Percentiles rank a stretch among this genome's conserved stretches.
These are phyloP conservation scores for Cystofilobasidium macerans DNA, from an alignment of 768 basidiomycete genomes.

Conservation along the genomic window DNA sequence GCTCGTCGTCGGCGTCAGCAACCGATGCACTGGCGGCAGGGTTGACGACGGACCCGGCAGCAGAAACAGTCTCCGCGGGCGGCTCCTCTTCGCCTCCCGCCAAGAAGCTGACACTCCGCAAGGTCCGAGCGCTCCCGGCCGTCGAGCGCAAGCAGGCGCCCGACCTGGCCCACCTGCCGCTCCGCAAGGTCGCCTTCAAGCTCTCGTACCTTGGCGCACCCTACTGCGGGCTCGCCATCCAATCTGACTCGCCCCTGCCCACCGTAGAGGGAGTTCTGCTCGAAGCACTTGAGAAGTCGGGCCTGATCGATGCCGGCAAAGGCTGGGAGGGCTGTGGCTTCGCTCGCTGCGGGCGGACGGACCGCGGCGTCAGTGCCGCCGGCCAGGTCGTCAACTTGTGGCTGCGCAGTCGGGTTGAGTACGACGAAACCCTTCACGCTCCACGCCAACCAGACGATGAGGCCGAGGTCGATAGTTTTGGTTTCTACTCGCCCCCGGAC, in stretches of 20 bases:
- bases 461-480: neutral
- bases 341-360: conserved; percentile 85
- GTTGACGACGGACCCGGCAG: too few species aligned
- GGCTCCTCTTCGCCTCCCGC: conserved; percentile 19
- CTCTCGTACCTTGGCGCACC: conserved; percentile 88
- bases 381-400: conserved; percentile 88
- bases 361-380: conserved; percentile 85
- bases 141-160: neutral
- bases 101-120: neutral
- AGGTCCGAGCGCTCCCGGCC: neutral
- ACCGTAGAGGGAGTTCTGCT: conserved; percentile 86
- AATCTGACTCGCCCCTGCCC: conserved; percentile 57
- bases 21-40: too few species aligned
- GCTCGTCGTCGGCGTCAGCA: too few species aligned
- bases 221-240: conserved; percentile 81
- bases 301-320: conserved; percentile 59
- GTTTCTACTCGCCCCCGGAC: conserved; percentile 1
- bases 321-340: conserved; percentile 68
- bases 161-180: conserved; percentile 56
- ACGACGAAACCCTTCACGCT: conserved; percentile 14
- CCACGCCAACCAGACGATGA: conserved; percentile 26
- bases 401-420: conserved; percentile 55
- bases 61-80: too few species aligned
- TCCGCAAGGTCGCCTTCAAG: conserved; percentile 83
- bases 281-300: conserved; percentile 61